phyloP scores from a whole-genome alignment of 306 rosid species.

The Prunus fruticosa region DNA sequence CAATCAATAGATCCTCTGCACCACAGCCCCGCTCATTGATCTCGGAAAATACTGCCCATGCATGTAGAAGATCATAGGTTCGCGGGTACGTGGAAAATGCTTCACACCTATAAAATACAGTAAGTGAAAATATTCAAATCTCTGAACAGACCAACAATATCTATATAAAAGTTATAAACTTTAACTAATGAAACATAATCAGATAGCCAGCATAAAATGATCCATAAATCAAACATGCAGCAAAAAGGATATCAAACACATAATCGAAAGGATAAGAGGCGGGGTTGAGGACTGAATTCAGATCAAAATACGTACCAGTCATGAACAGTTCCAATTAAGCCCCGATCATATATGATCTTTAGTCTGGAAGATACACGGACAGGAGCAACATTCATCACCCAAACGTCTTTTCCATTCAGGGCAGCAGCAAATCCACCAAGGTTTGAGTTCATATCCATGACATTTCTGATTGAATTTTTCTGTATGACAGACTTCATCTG shows the following conservation, averaged over 20 bases:
- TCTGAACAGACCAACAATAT: background rate
- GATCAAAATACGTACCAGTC: conserved; percentile 46
- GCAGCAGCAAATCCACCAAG: conserved; percentile 67
- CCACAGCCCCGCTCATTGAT: conserved; percentile 48
- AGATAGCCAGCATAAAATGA: background rate
- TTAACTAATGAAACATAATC: background rate
- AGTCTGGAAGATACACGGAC: conserved; percentile 37
- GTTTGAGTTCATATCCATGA: conserved; percentile 68
- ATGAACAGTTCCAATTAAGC: conserved; percentile 58
- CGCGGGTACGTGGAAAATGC: conserved; percentile 69
- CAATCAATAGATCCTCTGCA: conserved; percentile 52
- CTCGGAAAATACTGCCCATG: conserved; percentile 54
- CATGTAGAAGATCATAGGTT: conserved; percentile 63
- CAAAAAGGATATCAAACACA: background rate
- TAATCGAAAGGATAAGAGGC: background rate
- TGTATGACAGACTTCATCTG: conserved; percentile 48
- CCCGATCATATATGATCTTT: conserved; percentile 58
- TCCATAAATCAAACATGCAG: background rate
- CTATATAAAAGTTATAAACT: background rate
- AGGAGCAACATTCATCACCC: conserved; percentile 71
- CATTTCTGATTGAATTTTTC: conserved; percentile 50
- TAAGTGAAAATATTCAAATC: background rate
- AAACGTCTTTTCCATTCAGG: conserved; percentile 39
- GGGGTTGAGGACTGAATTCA: background rate
- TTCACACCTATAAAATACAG: conserved; percentile 48